phyloP scores from a whole-genome alignment of 192 early-diverging fungal genomes.

The Spinellus fusiger region DNA sequence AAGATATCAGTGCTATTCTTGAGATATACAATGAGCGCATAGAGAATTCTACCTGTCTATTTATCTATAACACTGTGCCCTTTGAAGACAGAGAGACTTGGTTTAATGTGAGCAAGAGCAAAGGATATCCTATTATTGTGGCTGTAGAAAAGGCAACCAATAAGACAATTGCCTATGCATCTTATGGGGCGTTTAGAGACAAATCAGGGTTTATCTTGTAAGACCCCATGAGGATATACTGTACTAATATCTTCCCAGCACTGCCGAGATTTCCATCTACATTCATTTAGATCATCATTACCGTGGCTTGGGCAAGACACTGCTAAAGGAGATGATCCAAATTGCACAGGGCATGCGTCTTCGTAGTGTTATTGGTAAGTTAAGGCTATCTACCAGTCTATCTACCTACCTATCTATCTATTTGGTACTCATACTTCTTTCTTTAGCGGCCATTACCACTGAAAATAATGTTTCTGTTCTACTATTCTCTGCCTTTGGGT shows the following conservation, averaged over 20 bases:
- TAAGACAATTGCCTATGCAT: slow-evolving; percentile 20
- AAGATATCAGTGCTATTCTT: slow-evolving; percentile 32
- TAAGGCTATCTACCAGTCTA: background rate
- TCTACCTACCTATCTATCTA: background rate
- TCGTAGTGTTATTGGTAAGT: slow-evolving; percentile 45
- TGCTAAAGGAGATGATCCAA: slow-evolving; percentile 34
- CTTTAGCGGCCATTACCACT: slow-evolving; percentile 39
- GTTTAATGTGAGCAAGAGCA: slow-evolving; percentile 30
- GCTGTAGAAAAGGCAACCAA: slow-evolving; percentile 24
- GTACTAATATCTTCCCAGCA: slow-evolving; percentile 16
- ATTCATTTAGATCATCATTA: slow-evolving; percentile 39
- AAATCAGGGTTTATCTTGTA: slow-evolving; percentile 14
- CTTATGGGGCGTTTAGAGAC: slow-evolving; percentile 16
- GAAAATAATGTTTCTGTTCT: slow-evolving; percentile 35
- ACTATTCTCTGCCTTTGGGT: slow-evolving; percentile 36
- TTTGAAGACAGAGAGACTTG: slow-evolving; percentile 33
- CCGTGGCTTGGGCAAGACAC: slow-evolving; percentile 34
- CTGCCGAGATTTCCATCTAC: slow-evolving; percentile 48
- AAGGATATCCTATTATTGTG: slow-evolving; percentile 43
- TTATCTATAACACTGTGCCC: slow-evolving; percentile 37
- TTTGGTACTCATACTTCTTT: background rate
- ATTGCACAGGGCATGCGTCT: slow-evolving; percentile 34
- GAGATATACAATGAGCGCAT: slow-evolving; percentile 47
- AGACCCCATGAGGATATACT: background rate
- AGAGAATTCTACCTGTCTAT: slow-evolving; percentile 31